These are phyloP conservation scores for Fusarium sp. DNA, from an alignment of 2,329 filamentous ascomycete genomes.

Conservation along the genomic window DNA sequence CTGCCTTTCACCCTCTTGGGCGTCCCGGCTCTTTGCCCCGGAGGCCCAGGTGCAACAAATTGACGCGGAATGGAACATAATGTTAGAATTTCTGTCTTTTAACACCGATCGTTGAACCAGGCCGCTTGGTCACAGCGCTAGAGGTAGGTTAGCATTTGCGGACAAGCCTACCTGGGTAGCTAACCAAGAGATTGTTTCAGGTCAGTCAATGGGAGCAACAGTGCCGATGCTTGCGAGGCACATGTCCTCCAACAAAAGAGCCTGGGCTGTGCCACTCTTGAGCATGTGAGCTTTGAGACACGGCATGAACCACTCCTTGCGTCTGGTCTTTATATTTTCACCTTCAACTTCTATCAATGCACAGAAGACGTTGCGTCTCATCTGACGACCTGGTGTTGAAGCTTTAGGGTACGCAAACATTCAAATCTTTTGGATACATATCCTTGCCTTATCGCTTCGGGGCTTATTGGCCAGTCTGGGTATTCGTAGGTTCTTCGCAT, in stretches of 20 bases:
- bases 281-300: constrained; percentile 2
- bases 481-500: constrained; percentile 11
- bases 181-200: constrained; percentile 42
- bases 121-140: constrained; percentile 28
- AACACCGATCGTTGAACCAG: constrained; percentile 17
- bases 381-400: not conserved
- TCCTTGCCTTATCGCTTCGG: not conserved
- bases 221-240: constrained; percentile 14
- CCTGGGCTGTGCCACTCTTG: constrained; percentile 13
- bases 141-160: constrained; percentile 41
- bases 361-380: not conserved
- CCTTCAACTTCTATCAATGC: not conserved
- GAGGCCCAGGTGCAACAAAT: constrained; percentile 36
- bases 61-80: constrained; percentile 4
- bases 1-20: constrained; percentile 41
- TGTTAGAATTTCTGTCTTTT: constrained; percentile 16
- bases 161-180: constrained; percentile 12
- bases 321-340: not conserved
- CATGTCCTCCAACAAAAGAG: constrained; percentile 14
- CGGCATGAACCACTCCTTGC: not conserved
- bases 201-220: constrained; percentile 35
- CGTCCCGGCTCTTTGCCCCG: constrained; percentile 33
- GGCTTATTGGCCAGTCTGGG: not conserved
- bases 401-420: not conserved
- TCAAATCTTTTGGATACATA: not conserved